Evolutionary conservation across 805 yeast genomes (phyloP), one percentile per base, ranked within the genome.

Genomic region (Suhomyces sp.): DNA sequence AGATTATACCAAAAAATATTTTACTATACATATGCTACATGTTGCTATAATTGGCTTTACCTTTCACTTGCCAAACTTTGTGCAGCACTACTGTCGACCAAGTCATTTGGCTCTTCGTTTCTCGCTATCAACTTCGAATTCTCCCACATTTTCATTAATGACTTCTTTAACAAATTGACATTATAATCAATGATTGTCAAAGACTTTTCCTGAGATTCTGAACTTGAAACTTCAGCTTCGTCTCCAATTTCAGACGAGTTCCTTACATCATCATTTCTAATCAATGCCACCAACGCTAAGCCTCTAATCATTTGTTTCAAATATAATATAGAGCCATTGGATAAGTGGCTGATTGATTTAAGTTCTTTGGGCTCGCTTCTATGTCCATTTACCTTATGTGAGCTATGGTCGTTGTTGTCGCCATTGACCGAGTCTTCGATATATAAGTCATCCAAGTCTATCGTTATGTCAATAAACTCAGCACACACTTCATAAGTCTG

Each of bases 401-500:
- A 48, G 51, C 58, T 46, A 22, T 31, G 33, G 6, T 17, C 19
- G 33, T 29, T 29, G 4, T 29, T 29, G 52, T 50, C 26, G 6
- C 23, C 47, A 40, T 41, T 50, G 6, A 29, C 19, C n/a, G 29
- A 55, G 47, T 81, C 80, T 41, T 70, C 76, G 44, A 71, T 63
- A 59, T 88, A 87, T 44, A 88, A 67, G 48, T 87, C 88, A 60
- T 90, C 92, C 57, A 94, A 72, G 64, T 94, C 98, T 24, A 91
- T 86, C 3, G 97, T 86, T 13, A 93, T 94, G 68, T 94, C 98
- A 46, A 94, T 93, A 64, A 94, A 94, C 64, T 94, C 98, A 0
- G 97, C 96, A 69, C 98, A 94, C 1, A 93, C 96, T 67, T 94
- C 97, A 67, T 94, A 94, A 0, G 96, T 89, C 64, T 91, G 96